Base-by-base conservation (phyloP, 2,329 filamentous ascomycete species). In the Lachnellula arida region DNA sequence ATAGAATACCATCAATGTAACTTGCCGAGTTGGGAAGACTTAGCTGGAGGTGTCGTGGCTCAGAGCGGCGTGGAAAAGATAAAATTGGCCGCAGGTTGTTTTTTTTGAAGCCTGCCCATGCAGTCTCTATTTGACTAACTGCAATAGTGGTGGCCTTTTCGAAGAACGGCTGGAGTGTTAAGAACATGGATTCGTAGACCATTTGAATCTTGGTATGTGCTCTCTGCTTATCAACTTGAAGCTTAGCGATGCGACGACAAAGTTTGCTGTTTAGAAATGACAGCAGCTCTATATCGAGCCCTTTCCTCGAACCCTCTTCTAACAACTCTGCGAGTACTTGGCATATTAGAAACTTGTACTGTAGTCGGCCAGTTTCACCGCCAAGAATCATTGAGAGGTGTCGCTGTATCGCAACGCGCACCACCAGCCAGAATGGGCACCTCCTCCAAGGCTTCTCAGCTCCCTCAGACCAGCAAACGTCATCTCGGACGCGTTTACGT, bases 401-500 rank as follows among this genome's bases (percentile, higher is more conserved):
- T 0, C 84, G 75, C 47, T 83, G 76, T 1, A 82, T 60, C 0
- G 75, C 73, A 1, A 89, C 82, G 0, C 84, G 79, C 2, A 88
- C 65, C 0, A 83, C 71, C 0, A 89, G 76, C 78, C 84, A 89
- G 44, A 80, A 76, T 0, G 86, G 76, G 1, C 76, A 78, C 34
- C 87, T 72, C 12, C 86, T 74, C 85, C 86, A 89, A 0, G 85
- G 85, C 0, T 73, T 66, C 0, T 75, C 68, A 0, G 75, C 72
- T 0, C 76, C 65, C 1, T 70, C 65, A 64, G 80, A 76, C n/a
- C 74, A 76, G 0, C 43, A 51, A n/a, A 86, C 78, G 12, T 87
- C 83, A 49, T 89, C 86, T 0, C 81, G 75, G 0, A 88, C 76
- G 1, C 78, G 73, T 64, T 89, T 89, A 0, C 72, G 71, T 1